A percentile compares a stretch with the other conserved stretches of the same genome.
These are phyloP conservation scores for Paramecium sexaurelia DNA, from an alignment of 73 alveolate genomes.

Conservation along the genomic window DNA sequence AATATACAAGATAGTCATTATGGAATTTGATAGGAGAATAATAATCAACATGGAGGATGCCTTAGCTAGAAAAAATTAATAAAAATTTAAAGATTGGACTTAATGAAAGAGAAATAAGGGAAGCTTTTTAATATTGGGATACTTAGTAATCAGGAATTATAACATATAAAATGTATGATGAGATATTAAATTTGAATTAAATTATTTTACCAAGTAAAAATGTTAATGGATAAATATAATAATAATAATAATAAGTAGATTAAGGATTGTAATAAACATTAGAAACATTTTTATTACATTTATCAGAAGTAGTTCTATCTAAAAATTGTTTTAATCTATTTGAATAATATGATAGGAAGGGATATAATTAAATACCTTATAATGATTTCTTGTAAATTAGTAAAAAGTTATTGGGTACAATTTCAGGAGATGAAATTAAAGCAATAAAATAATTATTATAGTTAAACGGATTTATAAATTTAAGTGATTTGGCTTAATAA, in stretches of 20 bases:
- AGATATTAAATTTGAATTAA: background rate
- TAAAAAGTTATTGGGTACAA: background rate
- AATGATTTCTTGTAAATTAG: background rate
- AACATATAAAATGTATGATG: background rate
- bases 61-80: background rate
- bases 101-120: constrained; percentile 18
- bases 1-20: background rate
- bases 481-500: constrained; percentile 39
- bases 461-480: constrained; percentile 17
- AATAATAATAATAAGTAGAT: background rate
- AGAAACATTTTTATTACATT: background rate
- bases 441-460: background rate
- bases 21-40: background rate
- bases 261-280: background rate
- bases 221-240: background rate
- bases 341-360: constrained; percentile 12
- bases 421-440: background rate
- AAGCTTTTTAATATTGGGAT: constrained; percentile 52
- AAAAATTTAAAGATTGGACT: background rate
- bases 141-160: background rate
- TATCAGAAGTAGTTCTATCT: background rate
- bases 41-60: background rate
- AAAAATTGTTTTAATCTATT: constrained; percentile 34
- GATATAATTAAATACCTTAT: constrained; percentile 9
- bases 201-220: background rate